A percentile compares a stretch with the other conserved stretches of the same genome.
phyloP scores from a whole-genome alignment of 202 grass and related monocot species.

The Eragrostis tef region DNA sequence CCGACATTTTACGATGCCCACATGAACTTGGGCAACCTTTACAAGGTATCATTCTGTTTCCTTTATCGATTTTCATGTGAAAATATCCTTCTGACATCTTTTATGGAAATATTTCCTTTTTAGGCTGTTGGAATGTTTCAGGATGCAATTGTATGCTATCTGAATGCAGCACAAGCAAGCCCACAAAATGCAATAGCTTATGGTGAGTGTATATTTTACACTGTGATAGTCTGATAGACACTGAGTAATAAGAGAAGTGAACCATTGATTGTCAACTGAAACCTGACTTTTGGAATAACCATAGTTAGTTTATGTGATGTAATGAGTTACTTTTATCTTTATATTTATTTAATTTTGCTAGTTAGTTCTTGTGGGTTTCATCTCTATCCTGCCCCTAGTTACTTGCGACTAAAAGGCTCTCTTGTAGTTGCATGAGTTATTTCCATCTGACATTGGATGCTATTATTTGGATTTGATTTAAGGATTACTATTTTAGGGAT shows the following conservation, averaged over 20 bases:
- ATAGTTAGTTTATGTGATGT: background rate
- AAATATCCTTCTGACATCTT: constrained; percentile 31
- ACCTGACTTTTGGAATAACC: constrained; percentile 19
- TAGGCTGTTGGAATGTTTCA: constrained; percentile 43
- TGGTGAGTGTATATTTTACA: constrained; percentile 44
- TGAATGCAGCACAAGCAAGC: constrained; percentile 41
- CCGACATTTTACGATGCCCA: constrained; percentile 40
- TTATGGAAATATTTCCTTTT: background rate
- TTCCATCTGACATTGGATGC: background rate
- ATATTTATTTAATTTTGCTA: background rate
- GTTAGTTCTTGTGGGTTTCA: background rate
- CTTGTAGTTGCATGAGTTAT: background rate
- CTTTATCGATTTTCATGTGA: background rate
- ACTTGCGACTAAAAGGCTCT: background rate
- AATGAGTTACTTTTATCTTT: background rate
- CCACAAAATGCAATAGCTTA: constrained; percentile 45
- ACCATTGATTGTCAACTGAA: background rate
- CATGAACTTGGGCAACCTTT: constrained; percentile 47
- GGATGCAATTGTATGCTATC: constrained; percentile 47
- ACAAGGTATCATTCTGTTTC: constrained; percentile 40
- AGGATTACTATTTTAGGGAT: constrained; percentile 25
- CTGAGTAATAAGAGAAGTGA: constrained; percentile 24
- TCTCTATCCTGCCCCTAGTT: background rate
- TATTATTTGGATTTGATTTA: constrained; percentile 13
- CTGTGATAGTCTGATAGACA: background rate